Base-by-base conservation (phyloP, 805 yeast species). In the Metschnikowia santaceciliae region DNA sequence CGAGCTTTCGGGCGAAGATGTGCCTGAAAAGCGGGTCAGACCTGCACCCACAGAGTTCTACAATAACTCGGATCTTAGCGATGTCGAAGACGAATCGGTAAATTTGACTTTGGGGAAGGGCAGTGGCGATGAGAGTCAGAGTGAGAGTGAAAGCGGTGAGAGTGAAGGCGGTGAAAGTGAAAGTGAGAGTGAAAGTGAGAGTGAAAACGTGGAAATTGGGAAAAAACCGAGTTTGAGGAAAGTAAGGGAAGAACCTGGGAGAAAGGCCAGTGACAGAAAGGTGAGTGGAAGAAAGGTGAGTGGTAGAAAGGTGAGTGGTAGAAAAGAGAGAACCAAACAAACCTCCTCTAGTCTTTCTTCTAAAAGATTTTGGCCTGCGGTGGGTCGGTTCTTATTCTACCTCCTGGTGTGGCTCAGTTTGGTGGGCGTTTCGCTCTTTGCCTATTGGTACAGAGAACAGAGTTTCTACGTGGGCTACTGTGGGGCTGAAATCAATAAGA, bases 381-480 rank as follows among this genome's bases (percentile, higher is more conserved):
- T 44, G 6, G 7, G 30, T 5, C 43, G 44, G n/a, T 47, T 47
- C 19, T 4, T 54, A 15, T 22, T 69, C 10, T 58, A 49, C 54
- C 39, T 60, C 2, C 7, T 65, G 1, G 46, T 71, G 10, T 72
- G 79, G 64, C 20, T 71, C n/a, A 15, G 69, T 1, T 39, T 81
- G 10, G 63, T 77, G 2, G 35, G 68, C 0, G 55, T 70, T 8
- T 70, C 76, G 0, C 58, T 79, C 5, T 72, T 75, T 56, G 75
- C 73, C 0, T 67, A 77, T 48, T 81, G 88, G 86, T 85, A 84
- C 66, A 71, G 87, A 43, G 84, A 84, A 53, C 85, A 86, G 62
- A 75, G 79, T 38, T 58, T 78, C 13, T 68, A 79, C 33, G 75
- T 81, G 39, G 96, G 96, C 0, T 90, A 81, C 64, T 90, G 96